phyloP scores from a whole-genome alignment of 306 rosid genomes.

The Ceratonia siliqua region DNA sequence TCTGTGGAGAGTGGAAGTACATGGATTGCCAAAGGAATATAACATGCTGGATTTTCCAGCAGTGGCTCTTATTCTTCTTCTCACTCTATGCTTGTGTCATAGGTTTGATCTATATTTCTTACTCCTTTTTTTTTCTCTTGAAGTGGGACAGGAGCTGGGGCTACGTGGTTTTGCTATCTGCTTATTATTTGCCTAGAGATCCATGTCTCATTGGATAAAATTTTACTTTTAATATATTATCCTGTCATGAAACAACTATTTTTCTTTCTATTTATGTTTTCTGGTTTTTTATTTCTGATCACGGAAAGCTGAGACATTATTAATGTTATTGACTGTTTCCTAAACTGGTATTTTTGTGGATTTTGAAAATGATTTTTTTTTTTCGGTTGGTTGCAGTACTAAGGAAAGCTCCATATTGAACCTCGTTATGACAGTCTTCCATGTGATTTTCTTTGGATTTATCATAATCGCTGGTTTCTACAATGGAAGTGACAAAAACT shows the following conservation, averaged over 20 bases:
- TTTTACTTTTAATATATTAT: slow-evolving; percentile 26
- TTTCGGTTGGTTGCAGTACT: slow-evolving; percentile 60
- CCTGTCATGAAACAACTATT: slow-evolving; percentile 10
- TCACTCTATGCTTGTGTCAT: slow-evolving; percentile 84
- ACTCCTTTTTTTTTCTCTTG: neutral
- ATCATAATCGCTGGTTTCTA: slow-evolving; percentile 71
- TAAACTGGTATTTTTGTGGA: slow-evolving; percentile 34
- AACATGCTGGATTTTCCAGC: slow-evolving; percentile 90
- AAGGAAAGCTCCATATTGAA: slow-evolving; percentile 89
- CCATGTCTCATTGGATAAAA: slow-evolving; percentile 26
- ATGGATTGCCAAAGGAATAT: slow-evolving; percentile 62
- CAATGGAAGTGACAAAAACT: slow-evolving; percentile 69
- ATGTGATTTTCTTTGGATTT: slow-evolving; percentile 84
- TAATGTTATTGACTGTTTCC: neutral
- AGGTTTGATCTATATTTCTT: slow-evolving; percentile 52
- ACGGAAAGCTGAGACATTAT: slow-evolving; percentile 26
- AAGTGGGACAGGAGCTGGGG: neutral
- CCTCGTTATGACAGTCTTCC: slow-evolving; percentile 85
- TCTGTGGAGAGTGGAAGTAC: slow-evolving; percentile 80
- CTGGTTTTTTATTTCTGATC: neutral
- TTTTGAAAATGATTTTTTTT: slow-evolving; percentile 43
- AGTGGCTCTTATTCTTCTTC: slow-evolving; percentile 79
- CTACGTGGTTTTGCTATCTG: neutral
- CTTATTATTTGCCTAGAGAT: neutral
- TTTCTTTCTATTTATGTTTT: slow-evolving; percentile 11